Base-by-base conservation (phyloP, 768 basidiomycete species). In the Lactarius akahatsu region DNA sequence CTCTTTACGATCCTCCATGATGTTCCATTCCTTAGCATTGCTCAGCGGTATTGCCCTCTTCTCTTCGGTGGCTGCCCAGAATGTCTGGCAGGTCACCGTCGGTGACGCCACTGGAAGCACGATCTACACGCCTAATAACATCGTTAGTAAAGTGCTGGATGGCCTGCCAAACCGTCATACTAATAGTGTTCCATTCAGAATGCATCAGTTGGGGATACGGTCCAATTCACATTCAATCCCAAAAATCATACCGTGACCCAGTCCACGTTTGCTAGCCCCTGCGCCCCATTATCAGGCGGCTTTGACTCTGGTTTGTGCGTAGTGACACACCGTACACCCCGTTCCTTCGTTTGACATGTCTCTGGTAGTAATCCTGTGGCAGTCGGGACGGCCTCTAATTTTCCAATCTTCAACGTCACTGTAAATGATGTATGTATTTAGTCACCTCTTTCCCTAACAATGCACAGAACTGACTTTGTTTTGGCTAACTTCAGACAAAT, bases 221-320 rank as follows among this genome's bases (percentile, higher is more conserved):
- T 77, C 64, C 15, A 23, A 10, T 77, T 75, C 67, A 45, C 26
- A 2, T 77, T 74, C 73, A 40, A 69, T 20, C 63, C 65, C 59
- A 75, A 74, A 58, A 76, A 75, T 63, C 76, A 77, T 69, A 70
- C 69, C 6, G 74, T 73, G 13, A 74, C 73, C 20, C 74, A 77
- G 63, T 73, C 74, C 2, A 65, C 71, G 6, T 76, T 77, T 64
- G 59, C 40, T 3, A 23, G 55, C 10, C 76, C 76, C 9, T 77
- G 76, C 67, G n/a, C 64, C n/a, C 56, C 36, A 3, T 18, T 65
- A 2, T 30, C 43, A 1, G 66, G 62, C 45, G 77, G 76, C 11
- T 72, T 76, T 54, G 71, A 75, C 65, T 66, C 73, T 64, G 73
- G 71, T 36, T 77, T 77, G 75, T 76, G 60, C 56, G 73, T 71